Evolutionary conservation across 1,284 basidiomycete species (phyloP).

Genomic region (Neonothopanus nambi): DNA sequence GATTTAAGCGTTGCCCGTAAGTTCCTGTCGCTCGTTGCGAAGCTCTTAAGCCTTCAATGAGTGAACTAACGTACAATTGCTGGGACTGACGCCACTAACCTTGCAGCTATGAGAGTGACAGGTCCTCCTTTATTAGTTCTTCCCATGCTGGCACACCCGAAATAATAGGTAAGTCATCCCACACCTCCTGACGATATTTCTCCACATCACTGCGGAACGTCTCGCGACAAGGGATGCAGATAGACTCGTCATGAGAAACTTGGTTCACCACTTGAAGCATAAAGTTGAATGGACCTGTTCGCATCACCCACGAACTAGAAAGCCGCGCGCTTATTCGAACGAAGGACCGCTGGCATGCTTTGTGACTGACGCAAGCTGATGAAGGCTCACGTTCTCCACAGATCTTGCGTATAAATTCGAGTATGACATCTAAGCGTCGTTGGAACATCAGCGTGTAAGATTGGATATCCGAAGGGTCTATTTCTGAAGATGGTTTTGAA

Average conservation of each 20-base stretch:
- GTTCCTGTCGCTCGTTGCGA: no score
- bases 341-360: slow-evolving; percentile 45
- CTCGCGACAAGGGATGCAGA: slow-evolving; percentile 46
- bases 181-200: slow-evolving; percentile 40
- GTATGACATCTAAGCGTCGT: slow-evolving; percentile 47
- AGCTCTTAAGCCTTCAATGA: no score
- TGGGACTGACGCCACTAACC: neutral
- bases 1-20: no score
- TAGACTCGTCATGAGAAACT: slow-evolving; percentile 33
- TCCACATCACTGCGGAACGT: slow-evolving; percentile 44
- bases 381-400: slow-evolving; percentile 35
- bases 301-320: slow-evolving; percentile 49
- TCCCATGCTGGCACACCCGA: slow-evolving; percentile 49
- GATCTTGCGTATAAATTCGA: slow-evolving; percentile 50
- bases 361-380: slow-evolving; percentile 25
- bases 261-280: slow-evolving; percentile 50
- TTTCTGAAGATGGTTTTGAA: slow-evolving; percentile 47
- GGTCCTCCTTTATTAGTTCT: slow-evolving; percentile 33
- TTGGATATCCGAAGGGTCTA: slow-evolving; percentile 43
- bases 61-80: no score
- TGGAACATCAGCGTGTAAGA: slow-evolving; percentile 62
- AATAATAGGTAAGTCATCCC: slow-evolving; percentile 49
- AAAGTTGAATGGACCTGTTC: slow-evolving; percentile 56
- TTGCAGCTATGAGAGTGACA: slow-evolving; percentile 12
- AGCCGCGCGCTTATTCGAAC: slow-evolving; percentile 42